Evolutionary conservation across 75 land plant genomes (phyloP), one percentile per base, ranked within the genome.

Genomic region (Picea glauca): DNA sequence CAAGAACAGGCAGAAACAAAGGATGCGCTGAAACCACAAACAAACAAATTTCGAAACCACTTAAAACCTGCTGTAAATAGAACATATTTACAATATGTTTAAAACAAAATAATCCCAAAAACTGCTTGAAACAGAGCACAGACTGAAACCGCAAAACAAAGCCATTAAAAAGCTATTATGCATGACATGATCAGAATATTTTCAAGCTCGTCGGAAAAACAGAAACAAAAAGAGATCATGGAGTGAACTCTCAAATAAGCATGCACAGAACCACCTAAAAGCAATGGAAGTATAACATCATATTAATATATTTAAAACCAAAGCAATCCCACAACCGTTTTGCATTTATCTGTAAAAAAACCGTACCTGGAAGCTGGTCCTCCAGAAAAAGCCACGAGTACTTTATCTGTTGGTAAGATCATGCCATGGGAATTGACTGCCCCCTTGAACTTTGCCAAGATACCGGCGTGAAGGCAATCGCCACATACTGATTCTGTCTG

Each of bases 301-400:
- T 50, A 11, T 50, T 11, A 13, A 65, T 13, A 32, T 13, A 13
- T 64, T 26, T 12, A 3, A 12, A 0, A 17, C 9, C 17, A 31
- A 65, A 30, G 17, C 67, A 32, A 32, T 65, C 38, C 33, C 18
- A 65, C 13, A 65, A 31, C 18, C 35, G 14, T 4, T 64, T 26
- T 14, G 31, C 30, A 13, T 14, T 12, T 64, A 64, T 13, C 67
- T 50, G 56, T 50, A 62, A 14, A 62, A 40, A 77, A 77, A 21
- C 78, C 38, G 31, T 54, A 95, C 98, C 99, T 88, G 79, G 99
- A 96, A 31, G 92, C 83, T 13, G 93, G 80, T 23, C 99, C 99
- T 61, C 99, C 99, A 56, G 99, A 96, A 84, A 92, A 92, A 64
- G 94, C 99, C 30, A 96, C 82, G 46, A 96, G 93, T 7, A 96